A percentile compares a stretch with the other conserved stretches of the same genome.
These are phyloP conservation scores for Boletus speciosus DNA, from an alignment of 768 basidiomycete genomes.

Conservation along the genomic window DNA sequence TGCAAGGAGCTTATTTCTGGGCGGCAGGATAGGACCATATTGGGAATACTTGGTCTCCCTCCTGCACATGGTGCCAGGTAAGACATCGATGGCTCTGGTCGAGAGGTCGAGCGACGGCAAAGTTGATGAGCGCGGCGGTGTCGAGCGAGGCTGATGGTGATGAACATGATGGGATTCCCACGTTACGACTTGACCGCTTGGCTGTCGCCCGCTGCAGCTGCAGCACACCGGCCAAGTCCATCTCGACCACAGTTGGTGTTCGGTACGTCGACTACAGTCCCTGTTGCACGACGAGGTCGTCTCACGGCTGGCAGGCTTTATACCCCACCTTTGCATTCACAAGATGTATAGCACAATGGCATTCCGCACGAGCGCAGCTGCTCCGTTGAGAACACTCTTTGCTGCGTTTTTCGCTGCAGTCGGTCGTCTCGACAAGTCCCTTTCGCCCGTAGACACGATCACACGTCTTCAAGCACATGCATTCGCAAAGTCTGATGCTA, in stretches of 20 bases:
- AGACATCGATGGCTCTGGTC: not conserved
- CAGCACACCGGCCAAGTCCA: not conserved
- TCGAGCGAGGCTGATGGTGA: not conserved
- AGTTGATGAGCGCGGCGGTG: too few species aligned
- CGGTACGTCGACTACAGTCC: not conserved
- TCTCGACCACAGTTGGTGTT: not conserved
- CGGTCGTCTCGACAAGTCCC: slow-evolving; percentile 68
- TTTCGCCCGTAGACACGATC: slow-evolving; percentile 68
- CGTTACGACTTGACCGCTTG: not conserved
- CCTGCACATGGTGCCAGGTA: not conserved
- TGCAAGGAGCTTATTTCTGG: not conserved
- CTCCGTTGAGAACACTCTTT: slow-evolving; percentile 17
- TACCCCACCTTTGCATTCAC: not conserved
- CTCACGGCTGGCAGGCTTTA: not conserved
- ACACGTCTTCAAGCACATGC: slow-evolving; percentile 52
- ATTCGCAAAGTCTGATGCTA: slow-evolving; percentile 53
- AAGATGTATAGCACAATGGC: slow-evolving; percentile 1
- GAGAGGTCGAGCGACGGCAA: not conserved
- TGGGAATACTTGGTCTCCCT: not conserved
- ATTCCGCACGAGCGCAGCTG: slow-evolving; percentile 1
- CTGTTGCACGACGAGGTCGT: not conserved
- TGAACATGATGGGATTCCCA: not conserved
- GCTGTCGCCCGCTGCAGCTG: not conserved
- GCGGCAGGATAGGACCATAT: not conserved
- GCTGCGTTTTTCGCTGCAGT: slow-evolving; percentile 59